Percentiles rank a stretch among this genome's conserved stretches.
Conservation (phyloP, 169 alveolate genomes). For the Plasmodium gonderi region DNA sequence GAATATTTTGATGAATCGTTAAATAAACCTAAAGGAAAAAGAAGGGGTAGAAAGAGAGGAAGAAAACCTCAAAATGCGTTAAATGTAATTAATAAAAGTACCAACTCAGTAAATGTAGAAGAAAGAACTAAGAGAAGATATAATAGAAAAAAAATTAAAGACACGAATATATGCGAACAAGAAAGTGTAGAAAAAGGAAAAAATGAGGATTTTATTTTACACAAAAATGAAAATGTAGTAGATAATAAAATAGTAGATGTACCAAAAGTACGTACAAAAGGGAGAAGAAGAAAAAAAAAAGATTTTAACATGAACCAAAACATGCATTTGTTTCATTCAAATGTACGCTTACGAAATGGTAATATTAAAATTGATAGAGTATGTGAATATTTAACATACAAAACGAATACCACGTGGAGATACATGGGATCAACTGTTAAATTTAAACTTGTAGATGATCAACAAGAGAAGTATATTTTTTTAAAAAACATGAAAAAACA, state of each 20-base stretch:
- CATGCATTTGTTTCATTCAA: conserved; percentile 32
- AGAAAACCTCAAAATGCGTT: conserved; percentile 18
- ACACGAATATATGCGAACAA: neutral
- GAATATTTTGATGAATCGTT: conserved; percentile 43
- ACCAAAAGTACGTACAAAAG: neutral
- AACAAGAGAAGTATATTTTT: conserved; percentile 70
- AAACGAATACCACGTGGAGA: conserved; percentile 58
- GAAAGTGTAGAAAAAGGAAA: neutral
- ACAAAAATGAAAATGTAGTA: neutral
- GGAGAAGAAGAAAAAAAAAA: conserved; percentile 18
- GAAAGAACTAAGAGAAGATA: neutral
- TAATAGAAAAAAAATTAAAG: conserved; percentile 10
- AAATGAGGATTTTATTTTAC: neutral
- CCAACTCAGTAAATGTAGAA: neutral
- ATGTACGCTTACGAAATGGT: conserved; percentile 43
- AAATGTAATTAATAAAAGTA: neutral
- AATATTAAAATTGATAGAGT: conserved; percentile 51
- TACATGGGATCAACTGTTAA: conserved; percentile 71
- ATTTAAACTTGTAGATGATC: conserved; percentile 46
- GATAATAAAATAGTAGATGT: neutral
- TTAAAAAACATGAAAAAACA: conserved; percentile 65
- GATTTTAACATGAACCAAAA: conserved; percentile 27
- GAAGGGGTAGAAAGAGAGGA: conserved; percentile 35
- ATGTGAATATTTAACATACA: conserved; percentile 52
- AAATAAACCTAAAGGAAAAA: conserved; percentile 20